Conservation (phyloP, 257 asterid genomes). For the Prunella vulgaris region DNA sequence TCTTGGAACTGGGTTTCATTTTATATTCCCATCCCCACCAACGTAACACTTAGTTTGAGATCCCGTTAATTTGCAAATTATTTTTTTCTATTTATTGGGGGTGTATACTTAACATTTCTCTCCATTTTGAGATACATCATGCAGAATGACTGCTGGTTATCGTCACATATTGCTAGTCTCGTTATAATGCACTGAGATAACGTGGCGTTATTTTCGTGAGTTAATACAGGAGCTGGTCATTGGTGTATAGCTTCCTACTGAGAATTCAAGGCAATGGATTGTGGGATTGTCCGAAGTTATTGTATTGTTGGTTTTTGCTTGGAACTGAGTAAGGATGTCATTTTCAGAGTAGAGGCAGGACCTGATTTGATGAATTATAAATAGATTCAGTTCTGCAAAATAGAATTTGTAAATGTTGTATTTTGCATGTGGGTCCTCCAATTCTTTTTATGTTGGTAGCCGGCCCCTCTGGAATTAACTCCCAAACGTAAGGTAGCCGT, state of each 20-base stretch:
- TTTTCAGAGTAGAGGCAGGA: slow-evolving; percentile 9
- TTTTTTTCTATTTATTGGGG: not conserved
- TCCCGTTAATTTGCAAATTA: not conserved
- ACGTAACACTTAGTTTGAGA: too few species aligned
- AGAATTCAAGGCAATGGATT: not conserved
- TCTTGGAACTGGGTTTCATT: not conserved
- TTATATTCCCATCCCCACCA: too few species aligned
- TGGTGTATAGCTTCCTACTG: not conserved
- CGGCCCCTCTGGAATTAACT: slow-evolving; percentile 2
- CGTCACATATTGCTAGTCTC: not conserved
- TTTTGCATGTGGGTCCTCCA: not conserved
- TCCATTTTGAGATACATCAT: slow-evolving; percentile 10
- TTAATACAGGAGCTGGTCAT: not conserved
- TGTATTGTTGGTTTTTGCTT: not conserved
- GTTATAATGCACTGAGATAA: too few species aligned
- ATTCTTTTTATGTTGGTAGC: not conserved
- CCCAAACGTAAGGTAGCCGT: not conserved
- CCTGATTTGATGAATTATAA: not conserved
- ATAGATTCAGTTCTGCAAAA: not conserved
- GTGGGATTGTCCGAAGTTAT: slow-evolving; percentile 22
- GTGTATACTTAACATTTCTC: not conserved
- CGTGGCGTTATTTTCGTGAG: not conserved
- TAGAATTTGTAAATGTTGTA: not conserved
- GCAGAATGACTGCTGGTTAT: not conserved
- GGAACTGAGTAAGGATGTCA: slow-evolving; percentile 16